Base-by-base conservation (phyloP, 106 monocot genomes). In the Narthecium ossifragum region DNA sequence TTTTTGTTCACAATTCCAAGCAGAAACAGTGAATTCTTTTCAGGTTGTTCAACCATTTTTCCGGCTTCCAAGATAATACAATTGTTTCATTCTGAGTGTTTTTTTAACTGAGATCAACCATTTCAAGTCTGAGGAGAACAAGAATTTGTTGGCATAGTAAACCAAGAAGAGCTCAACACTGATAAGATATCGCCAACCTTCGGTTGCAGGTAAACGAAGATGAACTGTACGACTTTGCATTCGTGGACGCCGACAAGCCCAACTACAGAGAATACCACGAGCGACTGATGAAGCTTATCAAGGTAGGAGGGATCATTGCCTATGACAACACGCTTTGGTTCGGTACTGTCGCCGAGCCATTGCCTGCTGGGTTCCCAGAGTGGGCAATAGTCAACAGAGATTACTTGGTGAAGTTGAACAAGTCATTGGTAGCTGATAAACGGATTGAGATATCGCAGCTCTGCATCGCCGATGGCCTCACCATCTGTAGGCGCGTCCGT, bases 311-410 rank as follows among this genome's bases (percentile, higher is more conserved):
- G 49, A 11, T 63, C 31, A 50, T 63, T 6, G 62, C 49, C 3
- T 63, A 63, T 33, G 62, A 63, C 23, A 63, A 63, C 33, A 64
- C 64, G 13, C 64, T 64, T 6, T 64, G 64, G 64, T 64, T 37
- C 26, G 64, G 64, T 14, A 51, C n/a, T 18, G 50, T 64, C 51
- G 62, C 30, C 0, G 21, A 2, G 0, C 30, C 31, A 5, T 2
- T 22, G 4, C 13, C 46, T 31, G 21, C 62, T 21, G 6, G 9
- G 0, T 28, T 45, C 26, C 64, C 64, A 2, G 13, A 14, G 13
- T 13, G 24, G 26, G 37, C 26, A 3, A 26, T 23, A 4, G 26
- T 11, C 39, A 32, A 14, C 4, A 59, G 59, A 41, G 40, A 59
- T 1, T 38, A 25, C 51, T 51, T 64, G 1, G 32, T 64, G 51